A percentile compares a stretch with the other conserved stretches of the same genome.
Conservation (phyloP, 768 basidiomycete species). For the Hypsizygus marmoreus region DNA sequence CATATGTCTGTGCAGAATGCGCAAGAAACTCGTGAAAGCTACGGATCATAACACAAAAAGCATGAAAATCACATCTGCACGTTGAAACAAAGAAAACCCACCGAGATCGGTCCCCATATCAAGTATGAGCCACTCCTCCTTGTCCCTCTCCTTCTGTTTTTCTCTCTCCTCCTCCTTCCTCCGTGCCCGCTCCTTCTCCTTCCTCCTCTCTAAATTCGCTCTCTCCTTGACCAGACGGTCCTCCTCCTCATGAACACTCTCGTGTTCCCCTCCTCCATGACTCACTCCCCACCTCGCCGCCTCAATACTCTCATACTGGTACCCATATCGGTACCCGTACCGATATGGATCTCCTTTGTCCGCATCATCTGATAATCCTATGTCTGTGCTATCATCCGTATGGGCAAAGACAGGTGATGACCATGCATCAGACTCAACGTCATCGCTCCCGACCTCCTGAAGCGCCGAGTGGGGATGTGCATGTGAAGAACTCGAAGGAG, state of each 20-base stretch:
- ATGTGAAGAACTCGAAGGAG: background rate
- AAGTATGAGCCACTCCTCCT: conserved; percentile 52
- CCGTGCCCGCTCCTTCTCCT: conserved; percentile 21
- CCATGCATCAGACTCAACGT: conserved; percentile 23
- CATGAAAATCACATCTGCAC: background rate
- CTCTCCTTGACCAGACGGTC: conserved; percentile 15
- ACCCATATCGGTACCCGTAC: conserved; percentile 29
- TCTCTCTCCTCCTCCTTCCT: conserved; percentile 14
- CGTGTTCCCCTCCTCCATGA: conserved; percentile 6
- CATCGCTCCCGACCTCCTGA: background rate
- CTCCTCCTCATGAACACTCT: conserved; percentile 11
- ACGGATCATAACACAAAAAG: conserved; percentile 7
- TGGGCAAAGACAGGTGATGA: conserved; percentile 46
- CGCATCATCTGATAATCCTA: conserved; percentile 6
- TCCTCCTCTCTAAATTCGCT: conserved; percentile 16
- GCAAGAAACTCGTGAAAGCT: conserved; percentile 54
- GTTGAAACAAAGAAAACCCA: conserved; percentile 5
- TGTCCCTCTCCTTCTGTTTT: conserved; percentile 27
- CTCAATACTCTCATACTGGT: conserved; percentile 7
- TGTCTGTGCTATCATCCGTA: conserved; percentile 19
- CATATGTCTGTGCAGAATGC: conserved; percentile 51
- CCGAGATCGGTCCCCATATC: conserved; percentile 41
- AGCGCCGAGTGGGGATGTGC: conserved; percentile 9
- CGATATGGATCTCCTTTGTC: conserved; percentile 14
- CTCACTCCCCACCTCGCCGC: conserved; percentile 14